A percentile compares a stretch with the other conserved stretches of the same genome.
phyloP scores from a whole-genome alignment of 371 early-diverging fungal species.

The Mucor lusitanicus region DNA sequence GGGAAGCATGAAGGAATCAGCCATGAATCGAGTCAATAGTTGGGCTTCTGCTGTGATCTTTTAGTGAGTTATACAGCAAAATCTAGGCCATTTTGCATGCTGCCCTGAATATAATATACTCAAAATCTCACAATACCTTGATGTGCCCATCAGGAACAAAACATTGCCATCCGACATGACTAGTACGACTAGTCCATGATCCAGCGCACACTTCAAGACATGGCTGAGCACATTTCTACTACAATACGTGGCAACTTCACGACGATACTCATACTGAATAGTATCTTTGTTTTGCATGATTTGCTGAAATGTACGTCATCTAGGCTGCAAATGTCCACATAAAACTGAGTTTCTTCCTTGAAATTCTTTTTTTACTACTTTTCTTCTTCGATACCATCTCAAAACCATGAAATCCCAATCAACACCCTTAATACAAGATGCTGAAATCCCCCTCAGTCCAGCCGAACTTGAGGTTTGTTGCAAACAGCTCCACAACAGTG shows the following conservation, averaged over 20 bases:
- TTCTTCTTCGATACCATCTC: not conserved
- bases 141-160: not conserved
- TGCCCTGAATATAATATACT: not conserved
- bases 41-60: not conserved
- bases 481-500: too few species aligned
- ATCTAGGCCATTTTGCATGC: not conserved
- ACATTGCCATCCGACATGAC: not conserved
- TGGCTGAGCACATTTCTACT: too few species aligned
- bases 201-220: too few species aligned
- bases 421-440: constrained; percentile 45
- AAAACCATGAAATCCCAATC: constrained; percentile 30
- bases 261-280: too few species aligned
- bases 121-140: not conserved
- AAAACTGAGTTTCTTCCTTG: not conserved
- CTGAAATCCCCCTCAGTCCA: constrained; percentile 39
- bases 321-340: not conserved
- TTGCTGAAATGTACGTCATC: not conserved
- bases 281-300: not conserved
- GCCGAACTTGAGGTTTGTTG: constrained; percentile 40
- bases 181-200: too few species aligned
- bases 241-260: too few species aligned
- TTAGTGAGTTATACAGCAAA: not conserved
- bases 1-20: not conserved
- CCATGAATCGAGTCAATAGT: not conserved
- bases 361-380: not conserved